Base-by-base conservation (phyloP, 495 filamentous ascomycete genomes). In the Immersiella caudata region DNA sequence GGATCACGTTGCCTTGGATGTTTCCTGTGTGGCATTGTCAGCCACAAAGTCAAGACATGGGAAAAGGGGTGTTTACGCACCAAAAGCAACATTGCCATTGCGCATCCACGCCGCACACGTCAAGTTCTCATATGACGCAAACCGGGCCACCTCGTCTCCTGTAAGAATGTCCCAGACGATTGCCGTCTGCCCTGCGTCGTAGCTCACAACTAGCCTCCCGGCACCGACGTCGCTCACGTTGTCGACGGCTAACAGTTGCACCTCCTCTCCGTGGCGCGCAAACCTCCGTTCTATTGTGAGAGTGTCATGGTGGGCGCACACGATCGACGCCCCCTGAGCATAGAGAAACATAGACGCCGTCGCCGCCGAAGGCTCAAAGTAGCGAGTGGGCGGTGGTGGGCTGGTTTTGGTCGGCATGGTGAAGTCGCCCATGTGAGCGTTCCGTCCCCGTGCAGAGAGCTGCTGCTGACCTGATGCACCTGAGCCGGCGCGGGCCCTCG, bases 121-220 rank as follows among this genome's bases (percentile, higher is more conserved):
- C 64, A 99, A 85, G 67, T 89, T 85, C 74, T 97, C 93, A 73
- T 96, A 97, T 0, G 93, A 93, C 61, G 89, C 89, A 78, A 97
- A 97, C 57, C 94, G 85, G 20, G 95, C 89, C 67, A 97, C 86
- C 73, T 97, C 93, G 49, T 91, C 90, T 35, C 95, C 95, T 0
- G 93, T 97, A 78, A 96, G 87, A 35, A 97, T 83, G 80, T 98
- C 94, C 95, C 95, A 99, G 22, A 99, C 93, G 73, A 98, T 96
- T 1, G 93, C 93, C 5, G 92, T 97, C 78, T 93, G 91, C 27
- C 92, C 91, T 29, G 85, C 86, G 84, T 99, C 95, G 70, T 97
- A 96, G 80, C 93, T 97, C 58, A 97, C 91, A 9, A 96, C 93
- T 67, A 96, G 79, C 68, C 93, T 82, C 14, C 94, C 94, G 0